Conservation (phyloP, 306 rosid species). For the Malus orientalis region DNA sequence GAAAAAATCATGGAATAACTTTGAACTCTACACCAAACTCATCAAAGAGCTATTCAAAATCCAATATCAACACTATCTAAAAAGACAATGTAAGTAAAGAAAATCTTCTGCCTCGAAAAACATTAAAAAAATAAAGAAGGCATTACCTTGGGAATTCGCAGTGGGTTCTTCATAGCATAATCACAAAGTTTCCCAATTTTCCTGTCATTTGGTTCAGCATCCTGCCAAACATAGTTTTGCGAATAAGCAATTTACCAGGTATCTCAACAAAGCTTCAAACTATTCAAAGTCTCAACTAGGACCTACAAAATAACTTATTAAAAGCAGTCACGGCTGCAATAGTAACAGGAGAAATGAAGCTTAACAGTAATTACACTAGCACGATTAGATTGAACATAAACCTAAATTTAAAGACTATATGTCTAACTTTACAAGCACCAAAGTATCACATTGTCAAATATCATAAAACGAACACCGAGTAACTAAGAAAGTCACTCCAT, state of each 20-base stretch:
- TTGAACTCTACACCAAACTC: background rate
- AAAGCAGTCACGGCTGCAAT: background rate
- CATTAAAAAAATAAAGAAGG: background rate
- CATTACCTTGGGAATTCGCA: constrained; percentile 52
- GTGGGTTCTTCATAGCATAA: constrained; percentile 44
- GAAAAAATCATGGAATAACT: background rate
- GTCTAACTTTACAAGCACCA: background rate
- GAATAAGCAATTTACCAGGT: constrained; percentile 1
- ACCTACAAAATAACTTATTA: background rate
- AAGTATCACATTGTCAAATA: background rate
- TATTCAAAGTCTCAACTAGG: background rate
- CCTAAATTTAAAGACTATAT: background rate
- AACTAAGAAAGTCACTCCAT: background rate
- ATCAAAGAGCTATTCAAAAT: background rate
- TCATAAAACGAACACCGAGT: background rate
- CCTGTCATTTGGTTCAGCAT: constrained; percentile 47
- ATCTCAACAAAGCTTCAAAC: background rate
- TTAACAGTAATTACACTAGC: background rate
- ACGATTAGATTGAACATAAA: background rate
- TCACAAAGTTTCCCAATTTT: constrained; percentile 49
- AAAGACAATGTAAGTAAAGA: background rate
- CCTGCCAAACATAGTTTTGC: constrained; percentile 17
- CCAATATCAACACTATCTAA: background rate
- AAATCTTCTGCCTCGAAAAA: background rate
- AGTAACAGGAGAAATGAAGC: constrained; percentile 6